Base-by-base conservation (phyloP, 768 basidiomycete species). In the Butyriboletus loyo region DNA sequence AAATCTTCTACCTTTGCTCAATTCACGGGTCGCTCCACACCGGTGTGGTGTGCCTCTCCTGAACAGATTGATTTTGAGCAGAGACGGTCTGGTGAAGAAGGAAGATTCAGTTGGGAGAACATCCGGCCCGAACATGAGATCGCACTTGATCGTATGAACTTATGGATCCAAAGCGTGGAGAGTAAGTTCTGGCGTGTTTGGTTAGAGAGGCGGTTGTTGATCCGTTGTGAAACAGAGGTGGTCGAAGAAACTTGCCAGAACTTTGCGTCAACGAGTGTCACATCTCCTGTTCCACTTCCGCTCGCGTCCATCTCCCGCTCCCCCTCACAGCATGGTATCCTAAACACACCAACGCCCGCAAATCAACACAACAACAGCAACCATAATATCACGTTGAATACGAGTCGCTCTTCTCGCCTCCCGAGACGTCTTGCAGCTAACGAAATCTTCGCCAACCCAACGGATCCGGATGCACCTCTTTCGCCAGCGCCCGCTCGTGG, bases 111-210 rank as follows among this genome's bases (percentile, higher is more conserved):
- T 31, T 69, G 70, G 66, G 68, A 69, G 49, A 56, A 69, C 21
- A 71, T 71, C 19, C 63, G 68, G 5, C 66, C 67, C 5, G 67
- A 69, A 42, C 59, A 55, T 19, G 65, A 69, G 41, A 56, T 66
- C 4, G 69, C 67, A 14, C 55, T 73, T 3, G 88, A 92, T 58
- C 76, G 89, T 46, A 84, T 92, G 86, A 78, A 83, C 1, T 72
- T 86, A 47, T 92, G 91, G 91, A 86, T 90, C 70, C 80, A 80
- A 58, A 89, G 83, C 53, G 87, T 91, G 15, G 89, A 92, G 70
- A 86, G 90, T 91, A 66, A 64, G 89, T 80, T 9, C 32, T 31
- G 28, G 4, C 4, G 5, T 34, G 22, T 42, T 27, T 46, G 28
- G 37, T 10, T 19, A 30, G 21, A 52, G 41, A 10, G 21, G 32